Evolutionary conservation across 768 basidiomycete species (phyloP).

Genomic region (Suillus variegatus): DNA sequence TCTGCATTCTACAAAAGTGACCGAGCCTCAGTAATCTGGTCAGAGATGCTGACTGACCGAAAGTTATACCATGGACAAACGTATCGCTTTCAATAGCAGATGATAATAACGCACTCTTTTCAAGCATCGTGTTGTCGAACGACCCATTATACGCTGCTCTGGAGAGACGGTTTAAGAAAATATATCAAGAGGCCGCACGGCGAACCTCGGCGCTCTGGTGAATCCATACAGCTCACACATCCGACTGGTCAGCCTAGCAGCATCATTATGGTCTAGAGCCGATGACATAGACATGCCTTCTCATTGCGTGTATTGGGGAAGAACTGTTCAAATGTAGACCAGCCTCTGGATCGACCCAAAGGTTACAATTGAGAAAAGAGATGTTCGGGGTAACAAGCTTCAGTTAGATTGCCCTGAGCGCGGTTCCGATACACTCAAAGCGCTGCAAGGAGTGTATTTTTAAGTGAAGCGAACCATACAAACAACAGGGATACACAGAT

Average conservation of each 20-base stretch:
- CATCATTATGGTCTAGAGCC: constrained; percentile 29
- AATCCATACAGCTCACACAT: neutral
- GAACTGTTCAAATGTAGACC: constrained; percentile 42
- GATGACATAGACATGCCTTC: constrained; percentile 48
- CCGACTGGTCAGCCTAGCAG: neutral
- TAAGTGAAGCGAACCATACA: neutral
- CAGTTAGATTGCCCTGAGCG: constrained; percentile 59
- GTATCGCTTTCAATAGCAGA: neutral
- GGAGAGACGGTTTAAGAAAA: constrained; percentile 5
- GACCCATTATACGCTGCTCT: constrained; percentile 17
- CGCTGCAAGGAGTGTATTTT: constrained; percentile 13
- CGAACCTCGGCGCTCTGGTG: constrained; percentile 19
- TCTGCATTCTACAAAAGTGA: neutral
- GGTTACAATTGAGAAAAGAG: constrained; percentile 32
- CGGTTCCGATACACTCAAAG: constrained; percentile 49
- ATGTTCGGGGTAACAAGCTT: constrained; percentile 49
- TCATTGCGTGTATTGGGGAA: constrained; percentile 51
- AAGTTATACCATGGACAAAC: neutral
- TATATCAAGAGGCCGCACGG: constrained; percentile 1
- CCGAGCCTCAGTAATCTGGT: neutral
- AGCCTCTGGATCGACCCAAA: constrained; percentile 38
- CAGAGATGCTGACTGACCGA: neutral
- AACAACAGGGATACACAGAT: constrained; percentile 2
- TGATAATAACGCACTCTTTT: neutral
- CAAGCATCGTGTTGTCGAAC: neutral